These are phyloP conservation scores for Citrus cavaleriei DNA, from an alignment of 345 rosid genomes.

Conservation along the genomic window DNA sequence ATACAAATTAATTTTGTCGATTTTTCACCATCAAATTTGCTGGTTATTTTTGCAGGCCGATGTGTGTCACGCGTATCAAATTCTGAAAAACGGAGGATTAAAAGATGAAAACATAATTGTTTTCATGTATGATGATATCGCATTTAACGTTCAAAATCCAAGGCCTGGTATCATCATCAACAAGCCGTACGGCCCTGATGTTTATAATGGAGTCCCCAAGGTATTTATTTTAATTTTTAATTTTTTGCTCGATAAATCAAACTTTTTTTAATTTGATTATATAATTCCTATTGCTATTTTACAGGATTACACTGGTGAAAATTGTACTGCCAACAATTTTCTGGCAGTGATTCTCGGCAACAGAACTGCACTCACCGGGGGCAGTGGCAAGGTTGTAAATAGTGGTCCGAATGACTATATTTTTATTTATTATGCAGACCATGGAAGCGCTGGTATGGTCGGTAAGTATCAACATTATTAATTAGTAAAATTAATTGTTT, in stretches of 20 bases:
- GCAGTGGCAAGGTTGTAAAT: constrained; percentile 61
- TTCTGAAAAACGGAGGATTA: constrained; percentile 47
- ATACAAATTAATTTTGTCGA: not conserved
- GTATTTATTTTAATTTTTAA: constrained; percentile 11
- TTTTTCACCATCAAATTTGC: not conserved
- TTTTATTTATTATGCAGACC: constrained; percentile 66
- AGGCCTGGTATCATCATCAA: constrained; percentile 64
- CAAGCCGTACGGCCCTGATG: constrained; percentile 51
- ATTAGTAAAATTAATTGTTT: not conserved
- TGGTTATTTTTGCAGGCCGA: constrained; percentile 46
- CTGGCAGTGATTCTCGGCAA: constrained; percentile 32
- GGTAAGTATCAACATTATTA: constrained; percentile 13
- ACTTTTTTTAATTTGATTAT: too few relatives aligned
- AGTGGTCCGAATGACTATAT: constrained; percentile 58
- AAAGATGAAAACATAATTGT: constrained; percentile 72
- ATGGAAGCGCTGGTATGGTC: constrained; percentile 51
- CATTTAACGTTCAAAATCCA: constrained; percentile 38
- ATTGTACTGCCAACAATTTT: constrained; percentile 43
- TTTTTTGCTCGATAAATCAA: too few relatives aligned
- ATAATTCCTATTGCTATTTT: too few relatives aligned
- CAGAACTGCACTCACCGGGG: constrained; percentile 49
- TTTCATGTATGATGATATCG: constrained; percentile 83
- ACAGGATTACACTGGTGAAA: constrained; percentile 54
- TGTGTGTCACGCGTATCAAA: constrained; percentile 72
- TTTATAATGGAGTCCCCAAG: constrained; percentile 68